A percentile compares a stretch with the other conserved stretches of the same genome.
These are phyloP conservation scores for Diaporthe ampelina DNA, from an alignment of 2,329 filamentous ascomycete genomes.

Conservation along the genomic window DNA sequence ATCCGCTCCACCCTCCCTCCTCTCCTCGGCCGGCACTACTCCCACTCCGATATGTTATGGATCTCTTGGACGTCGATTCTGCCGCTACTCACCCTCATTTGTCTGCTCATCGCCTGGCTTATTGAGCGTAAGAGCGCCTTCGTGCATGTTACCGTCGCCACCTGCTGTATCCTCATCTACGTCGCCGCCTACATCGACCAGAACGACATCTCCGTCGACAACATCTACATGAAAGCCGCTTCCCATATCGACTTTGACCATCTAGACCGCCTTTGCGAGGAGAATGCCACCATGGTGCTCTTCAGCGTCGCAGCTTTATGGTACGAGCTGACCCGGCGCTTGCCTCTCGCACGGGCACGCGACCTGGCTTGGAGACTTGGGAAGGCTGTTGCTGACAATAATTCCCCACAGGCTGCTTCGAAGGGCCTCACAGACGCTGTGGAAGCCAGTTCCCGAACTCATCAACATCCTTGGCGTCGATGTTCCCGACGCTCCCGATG, in stretches of 20 bases:
- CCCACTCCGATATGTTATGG: conserved; percentile 63
- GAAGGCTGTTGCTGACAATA: conserved; percentile 37
- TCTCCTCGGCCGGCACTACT: conserved; percentile 48
- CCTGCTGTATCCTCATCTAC: conserved; percentile 57
- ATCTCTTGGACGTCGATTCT: conserved; percentile 61
- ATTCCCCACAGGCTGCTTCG: conserved; percentile 77
- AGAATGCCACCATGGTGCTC: conserved; percentile 69
- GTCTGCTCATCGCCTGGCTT: conserved; percentile 58
- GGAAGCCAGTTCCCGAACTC: conserved; percentile 91
- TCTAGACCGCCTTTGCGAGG: conserved; percentile 61
- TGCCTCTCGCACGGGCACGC: conserved; percentile 23
- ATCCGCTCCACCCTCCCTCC: conserved; percentile 39
- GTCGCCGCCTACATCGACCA: conserved; percentile 59
- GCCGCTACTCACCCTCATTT: conserved; percentile 60
- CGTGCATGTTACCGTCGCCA: conserved; percentile 57
- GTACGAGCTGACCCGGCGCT: conserved; percentile 53
- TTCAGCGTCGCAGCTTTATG: conserved; percentile 67
- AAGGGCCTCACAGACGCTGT: conserved; percentile 88
- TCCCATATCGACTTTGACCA: conserved; percentile 61
- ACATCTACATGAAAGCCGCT: conserved; percentile 53
- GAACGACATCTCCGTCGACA: conserved; percentile 53
- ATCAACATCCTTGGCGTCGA: conserved; percentile 94
- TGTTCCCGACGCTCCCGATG: conserved; percentile 89
- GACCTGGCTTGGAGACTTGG: neutral
- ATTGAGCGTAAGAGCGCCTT: conserved; percentile 59